Evolutionary conservation across 139 green algal species (phyloP), one percentile per base, ranked within the genome.

Genomic region (Haematococcus lacustris): DNA sequence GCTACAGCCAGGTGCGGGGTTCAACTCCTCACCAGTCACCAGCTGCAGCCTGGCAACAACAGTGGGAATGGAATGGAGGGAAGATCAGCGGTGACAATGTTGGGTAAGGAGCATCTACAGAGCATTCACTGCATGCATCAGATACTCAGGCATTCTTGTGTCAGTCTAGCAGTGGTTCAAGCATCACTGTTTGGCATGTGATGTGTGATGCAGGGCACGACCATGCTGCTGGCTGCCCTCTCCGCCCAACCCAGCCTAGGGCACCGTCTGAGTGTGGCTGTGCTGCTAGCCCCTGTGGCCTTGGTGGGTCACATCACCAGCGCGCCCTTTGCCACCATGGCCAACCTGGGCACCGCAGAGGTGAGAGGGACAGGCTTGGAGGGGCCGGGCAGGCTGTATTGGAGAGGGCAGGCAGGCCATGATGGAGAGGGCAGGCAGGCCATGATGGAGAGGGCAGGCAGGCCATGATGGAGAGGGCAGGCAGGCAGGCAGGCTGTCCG

Each of bases 271-370:
- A 74, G 61, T 1, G 30, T 79, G 4, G 75, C 75, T 1, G 53
- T 85, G 28, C 67, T 80, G 28, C 43, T 85, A 1, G 79, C 75
- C 23, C 79, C 79, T 5, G 79, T 81, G 0, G 79, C 71, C 30
- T 91, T 73, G 80, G 83, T 47, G n/a, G 51, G 43, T 26, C 50
- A 62, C 59, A 82, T 81, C 53, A 71, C 53, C 9, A 74, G 59
- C 50, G 37, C 51, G n/a, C 63, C 78, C 33, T 79, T 83, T 53
- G 34, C 66, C 2, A 59, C 67, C 3, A 7, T 59, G 23, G 39
- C 67, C 2, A 38, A 32, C 23, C 28, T 72, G 3, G 7, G 26
- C 25, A 57, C 39, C 2, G 67, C 40, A 40, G 38, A 72, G 70
- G 53, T 75, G 59, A 33, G n/a, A 61, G 71, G 69, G 78, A 73